Percentiles rank a stretch among this genome's conserved stretches.
These are phyloP conservation scores for Avicennia marina DNA, from an alignment of 257 asterid genomes.

Conservation along the genomic window DNA sequence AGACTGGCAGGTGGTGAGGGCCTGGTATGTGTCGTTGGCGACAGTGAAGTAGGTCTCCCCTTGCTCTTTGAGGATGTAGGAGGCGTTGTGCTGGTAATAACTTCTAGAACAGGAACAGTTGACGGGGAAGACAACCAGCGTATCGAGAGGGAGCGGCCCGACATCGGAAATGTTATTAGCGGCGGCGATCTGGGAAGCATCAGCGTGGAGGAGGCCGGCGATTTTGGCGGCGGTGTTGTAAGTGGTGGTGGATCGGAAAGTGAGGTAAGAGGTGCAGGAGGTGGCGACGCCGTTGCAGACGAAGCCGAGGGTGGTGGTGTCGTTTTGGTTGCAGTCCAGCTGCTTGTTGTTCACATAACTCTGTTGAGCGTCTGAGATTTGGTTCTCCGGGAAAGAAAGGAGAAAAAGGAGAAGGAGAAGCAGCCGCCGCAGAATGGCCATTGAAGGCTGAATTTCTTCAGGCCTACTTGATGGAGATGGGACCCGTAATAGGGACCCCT, in stretches of 20 bases:
- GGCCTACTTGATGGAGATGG: not conserved
- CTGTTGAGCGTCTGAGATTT: constrained; percentile 34
- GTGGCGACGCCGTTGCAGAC: constrained; percentile 41
- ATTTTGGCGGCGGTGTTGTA: constrained; percentile 43
- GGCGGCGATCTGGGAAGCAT: constrained; percentile 38
- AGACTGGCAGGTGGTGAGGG: constrained; percentile 56
- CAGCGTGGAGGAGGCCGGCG: constrained; percentile 39
- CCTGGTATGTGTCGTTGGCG: constrained; percentile 47
- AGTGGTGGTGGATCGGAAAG: constrained; percentile 47
- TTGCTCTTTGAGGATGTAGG: constrained; percentile 25
- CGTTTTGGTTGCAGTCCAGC: constrained; percentile 30
- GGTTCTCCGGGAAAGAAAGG: not conserved
- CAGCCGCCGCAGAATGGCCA: not conserved
- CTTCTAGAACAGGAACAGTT: constrained; percentile 38
- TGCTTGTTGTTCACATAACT: constrained; percentile 48
- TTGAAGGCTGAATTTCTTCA: not conserved
- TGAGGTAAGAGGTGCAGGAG: constrained; percentile 45
- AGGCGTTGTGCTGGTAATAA: constrained; percentile 51
- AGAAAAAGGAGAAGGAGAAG: not conserved
- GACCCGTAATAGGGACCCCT: too few relatives aligned
- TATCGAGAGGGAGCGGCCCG: constrained; percentile 23
- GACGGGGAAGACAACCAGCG: constrained; percentile 40
- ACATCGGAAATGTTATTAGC: constrained; percentile 39
- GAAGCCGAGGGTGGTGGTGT: constrained; percentile 41
- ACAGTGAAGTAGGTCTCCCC: constrained; percentile 35